Evolutionary conservation across 805 yeast species (phyloP), one percentile per base, ranked within the genome.

Genomic region (Kodamaea restingae): DNA sequence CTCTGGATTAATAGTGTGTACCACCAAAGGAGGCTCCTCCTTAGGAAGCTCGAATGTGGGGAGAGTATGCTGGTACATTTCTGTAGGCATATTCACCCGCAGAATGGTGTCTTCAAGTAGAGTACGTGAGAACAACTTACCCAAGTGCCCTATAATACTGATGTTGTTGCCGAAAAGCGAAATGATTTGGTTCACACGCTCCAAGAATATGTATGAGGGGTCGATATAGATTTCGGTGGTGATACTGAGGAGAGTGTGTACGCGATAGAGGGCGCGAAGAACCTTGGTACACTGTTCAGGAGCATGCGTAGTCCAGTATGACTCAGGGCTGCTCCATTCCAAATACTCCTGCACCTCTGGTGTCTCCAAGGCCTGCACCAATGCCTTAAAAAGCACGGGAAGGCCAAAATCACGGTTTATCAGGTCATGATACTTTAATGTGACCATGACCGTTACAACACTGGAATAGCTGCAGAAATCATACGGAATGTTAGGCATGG

Each of bases 401-500:
- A 61, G 49, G 2, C 72, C 81, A 54, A 75, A 76, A 6, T 67
- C 70, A 18, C 75, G 69, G 28, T 70, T 65, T 32, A 76, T 76
- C 32, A 75, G 79, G 50, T 79, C 84, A 39, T 80, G 71, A 35
- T 68, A 67, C 48, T 75, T 78, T 31, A 81, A 61, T 1, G 79
- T 71, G 17, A 77, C 78, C 22, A 76, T 63, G 21, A 78, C 56
- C 15, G 80, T 75, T 28, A 70, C 64, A 45, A 78, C 58, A 0
- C 80, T 75, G 43, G 71, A 72, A 1, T 87, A 77, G 25, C 70
- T 61, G 4, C 73, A 66, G 47, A 71, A 79, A 49, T 84, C 88
- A 54, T 69, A 81, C 0, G 91, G 83, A 2, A 76, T 73, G 39
- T 78, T 72, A 7, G 68, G 60, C 39, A 80, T 50, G 2, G 73